Conservation (phyloP, 2,329 filamentous ascomycete species). For the Lasiodiplodia sp. region DNA sequence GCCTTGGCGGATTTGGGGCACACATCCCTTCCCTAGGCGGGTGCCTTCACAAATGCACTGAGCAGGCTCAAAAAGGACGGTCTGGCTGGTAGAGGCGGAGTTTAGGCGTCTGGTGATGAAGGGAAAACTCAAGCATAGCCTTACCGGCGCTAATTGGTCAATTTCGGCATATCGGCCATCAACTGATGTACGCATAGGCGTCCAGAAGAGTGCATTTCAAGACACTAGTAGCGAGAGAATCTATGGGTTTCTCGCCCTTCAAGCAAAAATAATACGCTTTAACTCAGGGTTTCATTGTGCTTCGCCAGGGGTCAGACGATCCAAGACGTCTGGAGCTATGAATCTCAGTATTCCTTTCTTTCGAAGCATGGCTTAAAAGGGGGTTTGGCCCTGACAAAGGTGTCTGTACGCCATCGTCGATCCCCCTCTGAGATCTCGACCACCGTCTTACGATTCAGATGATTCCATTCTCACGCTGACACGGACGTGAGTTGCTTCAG, state of each 20-base stretch:
- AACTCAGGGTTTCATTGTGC: not conserved
- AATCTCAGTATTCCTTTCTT: not conserved
- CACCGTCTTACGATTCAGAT: not conserved
- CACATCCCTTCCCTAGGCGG: not conserved
- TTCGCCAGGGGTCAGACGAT: not conserved
- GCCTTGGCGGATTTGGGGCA: not conserved
- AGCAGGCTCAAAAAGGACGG: conserved; percentile 7
- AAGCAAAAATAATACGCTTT: not conserved
- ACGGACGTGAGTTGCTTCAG: not conserved
- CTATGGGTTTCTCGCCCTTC: not conserved
- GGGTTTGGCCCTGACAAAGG: not conserved
- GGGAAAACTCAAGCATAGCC: not conserved
- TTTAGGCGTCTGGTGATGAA: conserved; percentile 16
- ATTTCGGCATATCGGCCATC: not conserved
- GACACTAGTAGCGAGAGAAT: not conserved
- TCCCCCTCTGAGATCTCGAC: not conserved
- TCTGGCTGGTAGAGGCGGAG: conserved; percentile 28
- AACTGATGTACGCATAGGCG: not conserved
- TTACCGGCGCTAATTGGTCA: not conserved
- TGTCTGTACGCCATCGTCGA: not conserved
- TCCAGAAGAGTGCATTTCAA: not conserved
- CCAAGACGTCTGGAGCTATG: not conserved
- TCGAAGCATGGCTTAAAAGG: no score
- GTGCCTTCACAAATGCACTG: not conserved
- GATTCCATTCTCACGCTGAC: not conserved